Conservation (phyloP, 768 basidiomycete genomes). For the Phaffia tasmanica region DNA sequence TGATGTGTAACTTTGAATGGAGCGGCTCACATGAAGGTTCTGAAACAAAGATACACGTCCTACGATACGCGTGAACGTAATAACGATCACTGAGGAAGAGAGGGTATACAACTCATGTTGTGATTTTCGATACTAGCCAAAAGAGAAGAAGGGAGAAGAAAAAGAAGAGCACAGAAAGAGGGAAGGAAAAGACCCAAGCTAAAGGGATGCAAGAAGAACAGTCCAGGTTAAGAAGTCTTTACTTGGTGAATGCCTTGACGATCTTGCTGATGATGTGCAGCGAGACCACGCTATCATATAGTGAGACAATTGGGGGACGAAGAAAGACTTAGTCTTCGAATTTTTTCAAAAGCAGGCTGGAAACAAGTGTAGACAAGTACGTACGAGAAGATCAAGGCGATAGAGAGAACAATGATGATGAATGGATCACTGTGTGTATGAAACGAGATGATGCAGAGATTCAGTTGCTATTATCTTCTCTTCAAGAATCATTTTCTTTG, state of each 20-base stretch:
- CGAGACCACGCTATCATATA: not conserved
- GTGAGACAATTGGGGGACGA: too few relatives aligned
- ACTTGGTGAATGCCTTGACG: conserved; percentile 81
- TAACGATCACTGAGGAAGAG: too few relatives aligned
- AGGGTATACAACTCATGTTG: too few relatives aligned
- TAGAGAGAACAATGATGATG: conserved; percentile 87
- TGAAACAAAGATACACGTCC: too few relatives aligned
- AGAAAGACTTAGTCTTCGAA: not conserved
- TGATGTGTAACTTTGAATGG: too few relatives aligned
- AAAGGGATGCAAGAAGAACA: too few relatives aligned
- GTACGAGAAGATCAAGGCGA: conserved; percentile 93
- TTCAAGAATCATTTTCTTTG: not conserved
- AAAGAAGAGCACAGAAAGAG: too few relatives aligned
- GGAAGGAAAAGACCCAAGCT: too few relatives aligned
- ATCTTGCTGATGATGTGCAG: conserved; percentile 72
- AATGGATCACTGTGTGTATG: conserved; percentile 65
- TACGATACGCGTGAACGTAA: too few relatives aligned
- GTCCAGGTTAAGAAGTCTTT: not conserved
- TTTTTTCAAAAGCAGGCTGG: not conserved
- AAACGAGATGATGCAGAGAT: not conserved
- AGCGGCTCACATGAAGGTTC: too few relatives aligned
- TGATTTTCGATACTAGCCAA: too few relatives aligned
- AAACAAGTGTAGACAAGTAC: conserved; percentile 70
- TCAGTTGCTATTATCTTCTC: not conserved
- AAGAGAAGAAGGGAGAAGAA: too few relatives aligned